phyloP scores from a whole-genome alignment of 257 asterid species.

The Nicotiana undulata region DNA sequence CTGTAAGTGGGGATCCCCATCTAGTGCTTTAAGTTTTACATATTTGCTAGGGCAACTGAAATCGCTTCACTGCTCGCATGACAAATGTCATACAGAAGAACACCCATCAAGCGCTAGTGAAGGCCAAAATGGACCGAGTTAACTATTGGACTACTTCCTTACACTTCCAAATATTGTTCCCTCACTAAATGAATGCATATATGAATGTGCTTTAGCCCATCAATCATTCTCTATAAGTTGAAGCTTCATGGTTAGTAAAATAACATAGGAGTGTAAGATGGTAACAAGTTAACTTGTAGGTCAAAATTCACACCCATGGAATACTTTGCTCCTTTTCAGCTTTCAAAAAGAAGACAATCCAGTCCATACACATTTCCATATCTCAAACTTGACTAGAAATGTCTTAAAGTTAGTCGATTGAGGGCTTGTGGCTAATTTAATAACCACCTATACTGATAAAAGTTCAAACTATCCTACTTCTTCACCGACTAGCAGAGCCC shows the following conservation, averaged over 20 bases:
- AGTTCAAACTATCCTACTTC: slow-evolving; percentile 4
- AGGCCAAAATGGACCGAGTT: neutral
- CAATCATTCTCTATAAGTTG: neutral
- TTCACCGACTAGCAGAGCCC: neutral
- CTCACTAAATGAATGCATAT: neutral
- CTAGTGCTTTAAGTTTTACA: neutral
- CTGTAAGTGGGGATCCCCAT: neutral
- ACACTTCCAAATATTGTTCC: neutral
- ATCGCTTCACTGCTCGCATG: neutral
- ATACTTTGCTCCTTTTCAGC: neutral
- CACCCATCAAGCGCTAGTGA: neutral
- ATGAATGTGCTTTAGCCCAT: neutral
- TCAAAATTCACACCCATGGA: neutral
- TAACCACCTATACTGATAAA: neutral
- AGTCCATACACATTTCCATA: neutral
- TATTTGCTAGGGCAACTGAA: neutral
- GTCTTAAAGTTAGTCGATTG: neutral
- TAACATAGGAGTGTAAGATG: neutral
- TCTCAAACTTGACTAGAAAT: neutral
- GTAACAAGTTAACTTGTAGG: neutral
- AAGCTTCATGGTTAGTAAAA: neutral
- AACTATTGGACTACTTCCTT: neutral
- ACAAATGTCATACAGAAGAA: neutral
- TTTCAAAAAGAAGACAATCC: neutral
- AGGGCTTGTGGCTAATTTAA: neutral